Conservation (phyloP, 306 rosid species). For the Quercus ilex region DNA sequence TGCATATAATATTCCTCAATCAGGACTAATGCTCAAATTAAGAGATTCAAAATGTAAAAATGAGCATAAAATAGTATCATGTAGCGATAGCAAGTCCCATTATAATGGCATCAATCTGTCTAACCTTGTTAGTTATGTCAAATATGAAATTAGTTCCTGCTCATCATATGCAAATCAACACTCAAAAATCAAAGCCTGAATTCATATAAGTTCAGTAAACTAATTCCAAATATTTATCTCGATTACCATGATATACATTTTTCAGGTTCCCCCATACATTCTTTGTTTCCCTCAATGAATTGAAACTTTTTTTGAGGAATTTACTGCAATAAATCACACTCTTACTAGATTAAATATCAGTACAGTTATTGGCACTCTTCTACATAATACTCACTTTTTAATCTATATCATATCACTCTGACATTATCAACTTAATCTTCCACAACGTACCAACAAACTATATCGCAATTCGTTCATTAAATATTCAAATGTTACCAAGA, state of each 20-base stretch:
- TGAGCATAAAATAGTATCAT: background rate
- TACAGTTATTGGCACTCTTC: too few species aligned
- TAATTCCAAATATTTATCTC: background rate
- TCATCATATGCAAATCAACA: background rate
- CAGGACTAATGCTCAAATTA: slow-evolving; percentile 1
- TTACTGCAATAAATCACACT: too few species aligned
- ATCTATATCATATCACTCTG: too few species aligned
- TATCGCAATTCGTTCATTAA: too few species aligned
- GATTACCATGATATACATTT: background rate
- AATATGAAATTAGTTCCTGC: background rate
- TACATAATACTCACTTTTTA: too few species aligned
- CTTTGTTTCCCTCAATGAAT: too few species aligned
- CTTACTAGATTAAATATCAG: too few species aligned
- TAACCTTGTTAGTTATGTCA: background rate
- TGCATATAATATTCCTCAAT: slow-evolving; percentile 1
- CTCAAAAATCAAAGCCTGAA: background rate
- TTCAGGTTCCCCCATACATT: too few species aligned
- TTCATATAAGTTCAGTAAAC: background rate
- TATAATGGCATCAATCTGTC: background rate
- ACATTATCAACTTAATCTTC: too few species aligned
- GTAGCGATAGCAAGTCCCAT: background rate
- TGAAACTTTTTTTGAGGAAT: too few species aligned
- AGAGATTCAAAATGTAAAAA: background rate
- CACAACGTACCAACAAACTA: too few species aligned
- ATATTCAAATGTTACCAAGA: too few species aligned